Conservation (phyloP, 2,329 filamentous ascomycete genomes). For the Simplicillium sp. region DNA sequence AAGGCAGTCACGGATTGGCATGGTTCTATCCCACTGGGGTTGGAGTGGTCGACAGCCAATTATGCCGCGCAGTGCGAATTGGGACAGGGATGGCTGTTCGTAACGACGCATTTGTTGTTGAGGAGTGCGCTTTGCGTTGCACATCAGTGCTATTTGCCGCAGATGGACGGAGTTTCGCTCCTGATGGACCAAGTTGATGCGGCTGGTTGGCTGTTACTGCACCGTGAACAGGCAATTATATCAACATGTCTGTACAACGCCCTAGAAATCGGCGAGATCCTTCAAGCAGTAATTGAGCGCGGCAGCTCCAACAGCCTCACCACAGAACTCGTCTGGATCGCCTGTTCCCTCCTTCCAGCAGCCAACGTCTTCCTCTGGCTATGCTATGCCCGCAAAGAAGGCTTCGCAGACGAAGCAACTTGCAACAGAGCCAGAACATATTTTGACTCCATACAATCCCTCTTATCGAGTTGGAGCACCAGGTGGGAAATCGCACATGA, state of each 20-base stretch:
- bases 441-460: constrained; percentile 5
- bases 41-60: constrained; percentile 9
- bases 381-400: constrained; percentile 9
- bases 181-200: constrained; percentile 12
- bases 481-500: constrained; percentile 9
- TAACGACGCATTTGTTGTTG: constrained; percentile 14
- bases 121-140: constrained; percentile 12
- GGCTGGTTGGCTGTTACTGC: constrained; percentile 12
- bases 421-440: constrained; percentile 4
- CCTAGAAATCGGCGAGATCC: no score
- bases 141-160: constrained; percentile 15
- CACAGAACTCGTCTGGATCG: constrained; percentile 13
- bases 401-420: neutral
- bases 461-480: constrained; percentile 8
- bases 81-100: constrained; percentile 9
- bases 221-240: no score
- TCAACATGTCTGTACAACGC: no score
- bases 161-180: constrained; percentile 9
- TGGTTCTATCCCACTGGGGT: constrained; percentile 7
- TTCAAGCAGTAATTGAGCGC: no score
- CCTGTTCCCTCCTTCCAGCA: constrained; percentile 8
- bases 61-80: constrained; percentile 8
- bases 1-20: constrained; percentile 7
- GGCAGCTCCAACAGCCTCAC: constrained; percentile 11
- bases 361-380: constrained; percentile 13